Base-by-base conservation (phyloP, 345 rosid genomes). In the Orychophragmus violaceus region DNA sequence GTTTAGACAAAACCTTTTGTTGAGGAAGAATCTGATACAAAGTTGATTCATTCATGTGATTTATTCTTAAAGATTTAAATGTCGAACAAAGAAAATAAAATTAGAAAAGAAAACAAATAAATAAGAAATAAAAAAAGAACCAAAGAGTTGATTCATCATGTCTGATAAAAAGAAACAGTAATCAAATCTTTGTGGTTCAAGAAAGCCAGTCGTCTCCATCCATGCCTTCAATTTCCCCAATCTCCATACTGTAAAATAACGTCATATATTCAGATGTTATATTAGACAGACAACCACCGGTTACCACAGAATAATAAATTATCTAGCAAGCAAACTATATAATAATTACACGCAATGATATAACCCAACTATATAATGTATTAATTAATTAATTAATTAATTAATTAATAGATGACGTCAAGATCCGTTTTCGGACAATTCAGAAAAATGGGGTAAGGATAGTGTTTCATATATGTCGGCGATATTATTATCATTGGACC, bases 141-240 rank as follows among this genome's bases (percentile, higher is more conserved):
- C 85, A 77, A 81, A 77, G 90, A 78, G 79, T 82, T 84, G 89
- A 83, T 80, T 76, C 76, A 78, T 74, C 69, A 32, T 44, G 73
- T 74, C 58, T 74, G 55, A 16, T 13, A 60, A 66, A 72, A 68
- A 57, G 66, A 60, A 82, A 89, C 82, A 81, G 74, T 63, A 80
- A 81, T 78, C 85, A 83, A 84, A 82, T 90, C 80, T 41, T 82
- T 76, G 79, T 85, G 77, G 73, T 60, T 74, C 87, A 90, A 78
- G 89, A 67, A 62, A 90, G 78, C 99, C 99, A 94, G 58, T 94
- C 97, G 36, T 88, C 88, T 62, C 69, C 77, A 69, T 88, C 96
- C 79, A 85, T 77, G 52, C 87, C 95, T 71, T 90, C 99, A 71
- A 90, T 81, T 71, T 90, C 99, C 75, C 86, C 97, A 60, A 94